Evolutionary conservation across 2,329 filamentous ascomycete species (phyloP).

Genomic region (Sphaerulina populicola): DNA sequence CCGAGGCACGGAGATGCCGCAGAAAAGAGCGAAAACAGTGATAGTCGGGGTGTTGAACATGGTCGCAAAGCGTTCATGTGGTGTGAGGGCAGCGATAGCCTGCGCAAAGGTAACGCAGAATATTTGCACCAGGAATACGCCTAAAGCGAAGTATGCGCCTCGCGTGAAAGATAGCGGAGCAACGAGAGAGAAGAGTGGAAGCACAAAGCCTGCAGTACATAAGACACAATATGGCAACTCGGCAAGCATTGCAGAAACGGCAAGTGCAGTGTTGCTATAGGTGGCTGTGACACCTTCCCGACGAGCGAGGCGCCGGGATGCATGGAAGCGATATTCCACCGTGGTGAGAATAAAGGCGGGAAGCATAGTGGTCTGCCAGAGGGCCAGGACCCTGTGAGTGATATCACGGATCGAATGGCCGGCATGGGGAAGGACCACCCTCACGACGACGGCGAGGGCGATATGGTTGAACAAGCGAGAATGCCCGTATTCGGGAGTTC

Average conservation of each 20-base stretch:
- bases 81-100: constrained; percentile 66
- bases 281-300: constrained; percentile 79
- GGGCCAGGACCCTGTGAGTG: constrained; percentile 69
- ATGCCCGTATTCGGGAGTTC: constrained; percentile 81
- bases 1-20: constrained; percentile 73
- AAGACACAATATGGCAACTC: constrained; percentile 78
- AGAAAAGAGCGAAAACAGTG: constrained; percentile 77
- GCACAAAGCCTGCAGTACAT: constrained; percentile 71
- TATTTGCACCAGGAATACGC: constrained; percentile 72
- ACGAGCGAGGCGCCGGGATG: constrained; percentile 74
- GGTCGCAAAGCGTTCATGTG: constrained; percentile 67
- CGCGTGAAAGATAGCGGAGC: constrained; percentile 60
- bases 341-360: constrained; percentile 76
- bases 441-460: constrained; percentile 67
- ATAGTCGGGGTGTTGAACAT: constrained; percentile 76
- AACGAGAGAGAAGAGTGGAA: constrained; percentile 77
- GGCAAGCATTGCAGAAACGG: constrained; percentile 66
- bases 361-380: constrained; percentile 81
- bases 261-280: constrained; percentile 73
- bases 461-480: constrained; percentile 80
- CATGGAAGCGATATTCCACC: constrained; percentile 74
- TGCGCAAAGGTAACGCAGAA: constrained; percentile 77
- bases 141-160: constrained; percentile 80
- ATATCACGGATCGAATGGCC: too few relatives aligned
- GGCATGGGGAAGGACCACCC: constrained; percentile 29